Base-by-base conservation (phyloP, 331 rosid genomes). In the Prunus yedoensis region DNA sequence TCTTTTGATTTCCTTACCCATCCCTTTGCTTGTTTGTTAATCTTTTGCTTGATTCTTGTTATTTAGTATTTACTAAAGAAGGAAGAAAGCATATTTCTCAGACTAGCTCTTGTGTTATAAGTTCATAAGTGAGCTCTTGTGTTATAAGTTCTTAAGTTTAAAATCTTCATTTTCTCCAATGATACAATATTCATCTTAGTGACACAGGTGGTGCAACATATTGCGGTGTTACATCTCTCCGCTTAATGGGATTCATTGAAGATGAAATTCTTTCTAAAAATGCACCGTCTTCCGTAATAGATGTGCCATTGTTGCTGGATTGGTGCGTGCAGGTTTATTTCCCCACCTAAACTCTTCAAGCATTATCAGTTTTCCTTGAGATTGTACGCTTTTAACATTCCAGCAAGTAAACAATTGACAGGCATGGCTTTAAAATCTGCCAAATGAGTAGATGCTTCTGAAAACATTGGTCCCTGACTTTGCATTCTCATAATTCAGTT, bases 151-250 rank as follows among this genome's bases (percentile, higher is more conserved):
- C 52, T 61, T 78, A 64, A 62, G 54, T 74, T 71, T 38, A 45
- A 73, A 71, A n/a, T 83, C 9, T 38, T 60, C 35, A 46, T 60
- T 66, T 58, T 49, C 59, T 82, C 45, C 52, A 46, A 77, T 84
- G 76, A 56, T 86, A 81, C 77, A 71, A 76, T 81, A 71, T 67
- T 80, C 79, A 63, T 67, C 84, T 89, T 88, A 85, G 91, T 82
- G 91, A 77, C 80, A 46, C 96, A 95, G 99, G 99, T 68, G 99
- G 97, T 75, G 99, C 87, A 81, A 88, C 96, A 6, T 90, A 95
- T 71, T 95, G 99, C 27, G 91, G 97, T 76, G 79, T 92, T 74
- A 91, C 94, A 70, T 90, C 99, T 85, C 98, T 95, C 49, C 84
- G 80, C 71, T 77, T 95, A 78, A 88, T 95, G 99, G 99, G 97